These are phyloP conservation scores for Oryza meyeriana DNA, from an alignment of 176 grass and related monocot species.

Conservation along the genomic window DNA sequence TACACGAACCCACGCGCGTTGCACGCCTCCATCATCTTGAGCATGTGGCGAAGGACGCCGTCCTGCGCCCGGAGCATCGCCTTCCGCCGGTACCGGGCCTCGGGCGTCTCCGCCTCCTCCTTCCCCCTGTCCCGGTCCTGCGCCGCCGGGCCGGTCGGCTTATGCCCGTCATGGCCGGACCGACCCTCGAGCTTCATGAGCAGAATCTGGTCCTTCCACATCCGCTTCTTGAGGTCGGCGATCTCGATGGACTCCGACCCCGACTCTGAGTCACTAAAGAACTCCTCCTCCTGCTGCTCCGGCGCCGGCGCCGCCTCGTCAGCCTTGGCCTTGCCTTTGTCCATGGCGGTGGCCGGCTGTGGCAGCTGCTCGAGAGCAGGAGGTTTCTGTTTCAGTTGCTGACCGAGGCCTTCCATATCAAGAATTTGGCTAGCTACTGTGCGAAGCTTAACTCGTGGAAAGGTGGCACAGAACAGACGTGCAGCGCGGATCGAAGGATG, in stretches of 20 bases:
- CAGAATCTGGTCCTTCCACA: slow-evolving; percentile 75
- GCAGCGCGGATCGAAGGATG: slow-evolving; percentile 20
- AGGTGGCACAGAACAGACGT: not conserved
- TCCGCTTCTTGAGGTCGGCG: slow-evolving; percentile 53
- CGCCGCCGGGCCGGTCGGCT: not conserved
- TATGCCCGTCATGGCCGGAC: not conserved
- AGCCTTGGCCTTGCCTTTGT: not conserved
- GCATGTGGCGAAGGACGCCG: slow-evolving; percentile 71
- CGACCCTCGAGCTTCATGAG: slow-evolving; percentile 47
- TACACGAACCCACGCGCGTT: slow-evolving; percentile 76
- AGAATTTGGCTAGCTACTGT: not conserved
- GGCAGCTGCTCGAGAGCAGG: not conserved
- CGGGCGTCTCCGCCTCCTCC: not conserved
- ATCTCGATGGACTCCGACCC: slow-evolving; percentile 35
- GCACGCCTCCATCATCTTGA: slow-evolving; percentile 71
- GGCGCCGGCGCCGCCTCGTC: not conserved
- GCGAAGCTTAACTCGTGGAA: not conserved
- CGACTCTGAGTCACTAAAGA: not conserved
- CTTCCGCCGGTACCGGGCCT: slow-evolving; percentile 41
- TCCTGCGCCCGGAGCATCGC: slow-evolving; percentile 60
- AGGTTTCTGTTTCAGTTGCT: not conserved
- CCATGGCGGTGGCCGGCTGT: not conserved
- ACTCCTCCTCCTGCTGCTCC: not conserved
- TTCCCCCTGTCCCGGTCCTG: not conserved
- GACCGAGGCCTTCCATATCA: not conserved